phyloP scores from a whole-genome alignment of 108 stramenopile species.

The Bacterosira constricta region DNA sequence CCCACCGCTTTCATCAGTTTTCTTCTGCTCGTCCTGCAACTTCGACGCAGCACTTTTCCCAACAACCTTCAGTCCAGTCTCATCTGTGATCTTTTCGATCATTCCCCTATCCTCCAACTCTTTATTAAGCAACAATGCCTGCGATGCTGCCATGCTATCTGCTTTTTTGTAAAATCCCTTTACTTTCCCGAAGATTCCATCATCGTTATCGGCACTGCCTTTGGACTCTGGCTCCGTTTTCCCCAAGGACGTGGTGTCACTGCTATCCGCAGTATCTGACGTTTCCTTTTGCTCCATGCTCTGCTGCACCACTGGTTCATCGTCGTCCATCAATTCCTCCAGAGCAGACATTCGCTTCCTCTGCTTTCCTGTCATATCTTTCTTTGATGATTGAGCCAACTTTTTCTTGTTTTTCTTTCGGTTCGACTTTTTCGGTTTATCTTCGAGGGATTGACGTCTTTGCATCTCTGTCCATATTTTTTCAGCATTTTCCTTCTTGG shows the following conservation, averaged over 20 bases:
- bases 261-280: background rate
- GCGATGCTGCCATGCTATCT: constrained; percentile 83
- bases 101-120: constrained; percentile 85
- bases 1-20: too few species aligned
- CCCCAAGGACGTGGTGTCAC: background rate
- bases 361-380: constrained; percentile 59
- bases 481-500: constrained; percentile 74
- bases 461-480: constrained; percentile 81
- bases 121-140: constrained; percentile 86
- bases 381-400: constrained; percentile 47
- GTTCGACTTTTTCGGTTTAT: background rate
- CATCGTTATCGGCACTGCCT: constrained; percentile 10
- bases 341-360: constrained; percentile 69
- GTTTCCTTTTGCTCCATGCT: background rate
- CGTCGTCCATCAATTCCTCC: constrained; percentile 65
- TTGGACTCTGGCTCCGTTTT: background rate
- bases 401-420: constrained; percentile 23
- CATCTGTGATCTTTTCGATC: constrained; percentile 89
- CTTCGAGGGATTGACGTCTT: constrained; percentile 50
- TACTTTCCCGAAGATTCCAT: constrained; percentile 64
- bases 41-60: too few species aligned
- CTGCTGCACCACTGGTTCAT: background rate
- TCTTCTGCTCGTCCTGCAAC: too few species aligned
- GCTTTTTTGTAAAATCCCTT: constrained; percentile 81
- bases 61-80: constrained; percentile 80